These are phyloP conservation scores for Solanum clarkiae DNA, from an alignment of 257 asterid genomes.

Conservation along the genomic window DNA sequence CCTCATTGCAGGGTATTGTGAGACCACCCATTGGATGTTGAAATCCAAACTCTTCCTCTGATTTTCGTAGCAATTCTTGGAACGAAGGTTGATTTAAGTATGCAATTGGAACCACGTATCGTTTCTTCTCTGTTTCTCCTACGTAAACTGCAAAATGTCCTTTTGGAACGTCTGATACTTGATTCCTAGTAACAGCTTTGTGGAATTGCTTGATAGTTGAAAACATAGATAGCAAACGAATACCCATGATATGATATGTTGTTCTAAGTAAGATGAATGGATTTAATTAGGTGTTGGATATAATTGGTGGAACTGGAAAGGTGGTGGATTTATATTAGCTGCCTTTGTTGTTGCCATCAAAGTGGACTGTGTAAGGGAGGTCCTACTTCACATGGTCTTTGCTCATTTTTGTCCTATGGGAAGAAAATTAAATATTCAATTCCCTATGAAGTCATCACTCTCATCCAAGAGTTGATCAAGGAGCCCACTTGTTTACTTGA, in stretches of 20 bases:
- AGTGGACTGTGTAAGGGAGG: not conserved
- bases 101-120: not conserved
- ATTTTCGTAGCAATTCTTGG: not conserved
- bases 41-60: conserved; percentile 5
- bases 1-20: not conserved
- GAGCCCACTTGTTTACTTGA: not conserved
- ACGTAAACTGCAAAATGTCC: conserved; percentile 3
- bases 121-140: not conserved
- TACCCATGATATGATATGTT: conserved; percentile 3
- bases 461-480: not conserved
- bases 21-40: conserved; percentile 4
- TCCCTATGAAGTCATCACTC: not conserved
- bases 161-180: not conserved
- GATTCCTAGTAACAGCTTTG: not conserved
- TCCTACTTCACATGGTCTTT: conserved; percentile 13
- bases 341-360: not conserved
- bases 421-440: not conserved
- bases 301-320: not conserved
- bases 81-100: not conserved
- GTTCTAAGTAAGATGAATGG: not conserved
- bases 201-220: conserved; percentile 11
- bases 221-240: conserved; percentile 11
- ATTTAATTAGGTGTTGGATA: not conserved
- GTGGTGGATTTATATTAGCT: not conserved
- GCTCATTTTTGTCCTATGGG: not conserved